Conservation (phyloP, 2,329 filamentous ascomycete species). For the Cytospora piceae region DNA sequence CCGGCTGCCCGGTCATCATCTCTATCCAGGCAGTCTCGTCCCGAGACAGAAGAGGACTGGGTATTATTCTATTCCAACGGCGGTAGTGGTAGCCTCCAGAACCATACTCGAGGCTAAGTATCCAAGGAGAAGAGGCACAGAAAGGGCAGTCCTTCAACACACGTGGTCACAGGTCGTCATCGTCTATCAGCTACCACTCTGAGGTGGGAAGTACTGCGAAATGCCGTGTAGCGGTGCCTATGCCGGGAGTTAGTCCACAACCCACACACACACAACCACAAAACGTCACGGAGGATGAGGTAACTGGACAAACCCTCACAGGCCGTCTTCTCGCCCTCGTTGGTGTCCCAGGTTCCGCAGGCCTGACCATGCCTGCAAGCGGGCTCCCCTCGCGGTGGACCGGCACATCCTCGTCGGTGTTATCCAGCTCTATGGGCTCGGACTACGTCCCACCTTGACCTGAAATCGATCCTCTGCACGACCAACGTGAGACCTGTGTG, state of each 20-base stretch:
- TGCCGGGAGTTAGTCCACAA: not conserved
- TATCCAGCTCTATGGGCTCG: not conserved
- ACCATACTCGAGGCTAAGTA: not conserved
- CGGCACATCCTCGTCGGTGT: not conserved
- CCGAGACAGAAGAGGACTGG: not conserved
- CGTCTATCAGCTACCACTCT: not conserved
- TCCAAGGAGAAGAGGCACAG: not conserved
- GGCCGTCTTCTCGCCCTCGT: not conserved
- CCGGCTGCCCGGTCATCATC: not conserved
- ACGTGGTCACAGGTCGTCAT: not conserved
- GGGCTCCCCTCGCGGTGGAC: not conserved
- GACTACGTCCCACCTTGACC: not conserved
- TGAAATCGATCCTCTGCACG: not conserved
- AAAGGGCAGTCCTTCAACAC: not conserved
- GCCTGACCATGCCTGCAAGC: not conserved
- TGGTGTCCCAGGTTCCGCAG: not conserved
- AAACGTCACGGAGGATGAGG: not conserved
- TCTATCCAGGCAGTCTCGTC: too few species aligned
- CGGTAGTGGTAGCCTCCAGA: too few species aligned
- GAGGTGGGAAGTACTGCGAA: not conserved
- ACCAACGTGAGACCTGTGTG: not conserved
- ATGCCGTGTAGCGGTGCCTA: not conserved
- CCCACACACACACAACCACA: not conserved
- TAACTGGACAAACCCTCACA: not conserved
- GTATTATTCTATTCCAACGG: not conserved